Conservation (phyloP, 140 eudicot genomes). For the Erigeron philadelphicus region DNA sequence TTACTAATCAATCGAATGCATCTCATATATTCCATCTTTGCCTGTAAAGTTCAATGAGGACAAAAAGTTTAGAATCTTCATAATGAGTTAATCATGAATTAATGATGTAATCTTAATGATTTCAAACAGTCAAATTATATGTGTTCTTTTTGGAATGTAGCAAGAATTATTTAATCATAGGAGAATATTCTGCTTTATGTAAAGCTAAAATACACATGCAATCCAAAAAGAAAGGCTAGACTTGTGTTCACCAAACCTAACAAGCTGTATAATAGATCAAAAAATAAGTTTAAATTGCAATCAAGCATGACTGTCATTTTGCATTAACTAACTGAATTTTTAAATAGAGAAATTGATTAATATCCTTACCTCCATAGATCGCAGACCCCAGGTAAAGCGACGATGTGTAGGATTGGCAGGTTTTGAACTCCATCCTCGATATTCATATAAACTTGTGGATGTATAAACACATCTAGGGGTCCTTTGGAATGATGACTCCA, state of each 20-base stretch:
- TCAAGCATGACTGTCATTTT: neutral
- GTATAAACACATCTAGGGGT: conserved; percentile 71
- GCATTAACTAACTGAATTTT: neutral
- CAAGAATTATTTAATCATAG: conserved; percentile 14
- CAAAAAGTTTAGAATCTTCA: conserved; percentile 26
- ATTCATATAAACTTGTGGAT: conserved; percentile 61
- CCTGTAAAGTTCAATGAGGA: conserved; percentile 18
- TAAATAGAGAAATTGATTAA: neutral
- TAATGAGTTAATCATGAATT: conserved; percentile 19
- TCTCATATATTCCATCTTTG: conserved; percentile 13
- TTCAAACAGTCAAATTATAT: conserved; percentile 12
- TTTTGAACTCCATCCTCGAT: conserved; percentile 47
- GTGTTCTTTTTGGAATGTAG: conserved; percentile 34
- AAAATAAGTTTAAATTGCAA: conserved; percentile 19
- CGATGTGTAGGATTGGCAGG: conserved; percentile 69
- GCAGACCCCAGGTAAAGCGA: conserved; percentile 65
- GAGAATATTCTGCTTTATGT: conserved; percentile 34
- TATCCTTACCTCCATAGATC: conserved; percentile 60
- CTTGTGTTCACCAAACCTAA: conserved; percentile 26
- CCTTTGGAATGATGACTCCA: conserved; percentile 65
- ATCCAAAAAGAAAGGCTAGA: conserved; percentile 18
- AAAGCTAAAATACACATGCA: conserved; percentile 33
- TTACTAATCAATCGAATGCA: conserved; percentile 11
- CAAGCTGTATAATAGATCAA: conserved; percentile 26
- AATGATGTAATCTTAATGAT: conserved; percentile 15